phyloP scores from a whole-genome alignment of 495 filamentous ascomycete species.

The Apodospora peruviana region DNA sequence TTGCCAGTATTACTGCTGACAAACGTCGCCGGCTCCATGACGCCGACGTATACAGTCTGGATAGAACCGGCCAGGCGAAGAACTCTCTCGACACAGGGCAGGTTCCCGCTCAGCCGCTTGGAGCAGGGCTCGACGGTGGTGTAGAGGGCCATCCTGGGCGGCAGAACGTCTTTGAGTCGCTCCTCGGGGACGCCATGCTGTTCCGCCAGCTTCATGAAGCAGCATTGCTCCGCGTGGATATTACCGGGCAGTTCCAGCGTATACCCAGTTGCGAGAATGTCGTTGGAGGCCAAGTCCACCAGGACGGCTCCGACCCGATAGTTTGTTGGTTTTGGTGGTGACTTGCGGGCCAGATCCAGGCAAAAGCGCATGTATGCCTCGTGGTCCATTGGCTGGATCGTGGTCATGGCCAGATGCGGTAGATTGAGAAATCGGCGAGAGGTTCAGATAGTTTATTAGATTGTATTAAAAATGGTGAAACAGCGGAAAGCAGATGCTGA shows the following conservation, averaged over 20 bases:
- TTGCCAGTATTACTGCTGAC: conserved; percentile 74
- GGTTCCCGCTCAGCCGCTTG: conserved; percentile 72
- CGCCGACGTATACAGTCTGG: conserved; percentile 77
- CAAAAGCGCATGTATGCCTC: conserved; percentile 63
- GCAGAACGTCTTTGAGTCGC: conserved; percentile 50
- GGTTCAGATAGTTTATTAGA: too few species aligned
- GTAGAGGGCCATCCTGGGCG: conserved; percentile 61
- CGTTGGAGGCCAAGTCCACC: conserved; percentile 51
- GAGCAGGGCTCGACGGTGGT: conserved; percentile 95
- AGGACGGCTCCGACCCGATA: conserved; percentile 89
- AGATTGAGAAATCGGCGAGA: not conserved
- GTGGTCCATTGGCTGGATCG: conserved; percentile 46
- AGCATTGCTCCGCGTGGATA: conserved; percentile 93
- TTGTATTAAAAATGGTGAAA: too few species aligned
- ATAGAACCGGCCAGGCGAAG: conserved; percentile 57
- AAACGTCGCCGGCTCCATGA: conserved; percentile 84
- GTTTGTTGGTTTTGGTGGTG: conserved; percentile 81
- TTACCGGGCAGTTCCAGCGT: conserved; percentile 88
- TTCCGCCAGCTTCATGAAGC: conserved; percentile 68
- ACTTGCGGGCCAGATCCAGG: conserved; percentile 66
- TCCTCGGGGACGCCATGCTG: conserved; percentile 47
- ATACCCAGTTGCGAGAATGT: conserved; percentile 78
- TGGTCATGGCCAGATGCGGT: conserved; percentile 2
- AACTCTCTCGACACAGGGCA: conserved; percentile 78
- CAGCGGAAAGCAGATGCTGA: too few species aligned